Evolutionary conservation across 345 rosid species (phyloP), one percentile per base, ranked within the genome.

Genomic region (Citrus glauca): DNA sequence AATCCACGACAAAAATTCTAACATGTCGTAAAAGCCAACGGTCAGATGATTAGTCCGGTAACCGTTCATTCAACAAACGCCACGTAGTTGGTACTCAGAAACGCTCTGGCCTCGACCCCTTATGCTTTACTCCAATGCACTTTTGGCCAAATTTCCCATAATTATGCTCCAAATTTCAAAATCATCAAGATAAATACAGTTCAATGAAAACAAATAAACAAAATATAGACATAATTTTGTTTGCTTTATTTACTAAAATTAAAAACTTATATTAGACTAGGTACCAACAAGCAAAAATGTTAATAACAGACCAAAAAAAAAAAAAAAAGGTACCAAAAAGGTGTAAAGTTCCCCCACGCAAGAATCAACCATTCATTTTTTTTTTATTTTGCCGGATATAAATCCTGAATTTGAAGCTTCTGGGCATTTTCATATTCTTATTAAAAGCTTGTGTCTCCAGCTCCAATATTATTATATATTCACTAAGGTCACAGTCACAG

Each of bases 321-420:
- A 65, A n/a, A 32, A 30, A 30, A 32, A 32, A 6, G 16, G 22
- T 45, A 16, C n/a, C 78, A 8, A 64, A 63, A n/a, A 3, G 62
- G 42, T 22, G 28, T 8, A n/a, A 75, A 75, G 71, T 75, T 63
- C 28, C 48, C 32, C n/a, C 19, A 30, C 71, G 78, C 62, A 66
- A 22, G 14, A 50, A 65, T 28, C 14, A 22, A 22, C 30, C 78
- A 20, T 24, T 74, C 40, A n/a, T 40, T 38, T 62, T 59, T 28
- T 30, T 32, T 59, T 53, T 4, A 45, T 45, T 35, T 22, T 61
- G 40, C 24, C 5, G 57, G 37, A 42, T 45, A 35, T 50, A 66
- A 48, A 53, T 66, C 16, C 35, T n/a, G 66, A 17, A 24, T 16
- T 17, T 2, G 11, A 56, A 53, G 27, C 20, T 66, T 76, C 73